These are phyloP conservation scores for Phytophthora sansomeana DNA, from an alignment of 352 stramenopile species.

Conservation along the genomic window DNA sequence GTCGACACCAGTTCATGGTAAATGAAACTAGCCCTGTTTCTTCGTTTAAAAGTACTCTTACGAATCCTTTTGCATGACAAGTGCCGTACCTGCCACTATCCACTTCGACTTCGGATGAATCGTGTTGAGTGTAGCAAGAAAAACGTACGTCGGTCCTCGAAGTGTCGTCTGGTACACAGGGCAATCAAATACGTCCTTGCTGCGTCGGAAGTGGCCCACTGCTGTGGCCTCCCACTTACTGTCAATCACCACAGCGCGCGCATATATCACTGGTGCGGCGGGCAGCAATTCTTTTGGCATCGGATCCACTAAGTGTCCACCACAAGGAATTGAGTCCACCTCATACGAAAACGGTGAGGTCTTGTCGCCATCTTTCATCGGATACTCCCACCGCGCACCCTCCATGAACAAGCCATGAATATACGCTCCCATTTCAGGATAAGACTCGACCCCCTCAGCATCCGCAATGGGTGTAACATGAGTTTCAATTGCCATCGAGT, in stretches of 20 bases:
- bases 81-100: slow-evolving; percentile 92
- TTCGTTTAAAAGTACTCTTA: slow-evolving; percentile 37
- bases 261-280: slow-evolving; percentile 91
- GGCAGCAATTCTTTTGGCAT: slow-evolving; percentile 95
- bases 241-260: slow-evolving; percentile 94
- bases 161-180: slow-evolving; percentile 97
- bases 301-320: slow-evolving; percentile 89
- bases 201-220: slow-evolving; percentile 94
- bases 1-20: not conserved
- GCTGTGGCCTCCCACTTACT: slow-evolving; percentile 93
- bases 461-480: slow-evolving; percentile 87
- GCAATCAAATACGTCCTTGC: slow-evolving; percentile 92
- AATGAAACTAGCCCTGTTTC: slow-evolving; percentile 1
- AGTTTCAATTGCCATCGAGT: slow-evolving; percentile 96
- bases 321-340: slow-evolving; percentile 87
- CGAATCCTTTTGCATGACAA: slow-evolving; percentile 94
- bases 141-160: slow-evolving; percentile 96
- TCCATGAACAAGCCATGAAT: slow-evolving; percentile 96
- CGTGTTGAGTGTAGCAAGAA: slow-evolving; percentile 95
- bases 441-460: slow-evolving; percentile 68
- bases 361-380: slow-evolving; percentile 79
- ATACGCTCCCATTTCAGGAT: slow-evolving; percentile 90
- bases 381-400: slow-evolving; percentile 91
- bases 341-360: slow-evolving; percentile 84
- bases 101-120: slow-evolving; percentile 88